Percentiles rank a stretch among this genome's conserved stretches.
These are phyloP conservation scores for Crepidotus variabilis DNA, from an alignment of 768 basidiomycete genomes.

Conservation along the genomic window DNA sequence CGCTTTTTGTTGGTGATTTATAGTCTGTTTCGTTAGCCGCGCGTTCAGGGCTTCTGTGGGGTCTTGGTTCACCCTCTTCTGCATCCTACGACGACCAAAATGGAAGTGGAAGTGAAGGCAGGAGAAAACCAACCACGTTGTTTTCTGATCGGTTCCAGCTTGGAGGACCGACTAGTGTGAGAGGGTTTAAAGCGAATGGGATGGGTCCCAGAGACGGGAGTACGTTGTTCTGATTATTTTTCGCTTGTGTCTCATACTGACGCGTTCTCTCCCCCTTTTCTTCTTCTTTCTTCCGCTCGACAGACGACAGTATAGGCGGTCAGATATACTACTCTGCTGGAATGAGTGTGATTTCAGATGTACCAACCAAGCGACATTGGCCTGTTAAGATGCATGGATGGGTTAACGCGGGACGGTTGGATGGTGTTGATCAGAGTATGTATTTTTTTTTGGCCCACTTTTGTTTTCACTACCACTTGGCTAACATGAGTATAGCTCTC, in stretches of 20 bases:
- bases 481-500: conserved; percentile 8
- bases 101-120: conserved; percentile 12
- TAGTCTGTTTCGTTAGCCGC: conserved; percentile 77
- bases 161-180: conserved; percentile 84
- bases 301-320: conserved; percentile 85
- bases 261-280: not conserved
- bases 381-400: conserved; percentile 79
- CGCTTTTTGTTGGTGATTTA: no score
- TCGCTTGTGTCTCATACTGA: not conserved
- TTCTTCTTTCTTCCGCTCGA: no score
- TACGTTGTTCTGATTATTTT: conserved; percentile 29
- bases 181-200: conserved; percentile 71
- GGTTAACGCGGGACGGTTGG: conserved; percentile 78
- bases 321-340: conserved; percentile 80
- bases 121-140: conserved; percentile 30
- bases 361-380: conserved; percentile 77
- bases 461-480: not conserved
- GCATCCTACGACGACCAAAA: not conserved
- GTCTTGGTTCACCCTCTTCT: conserved; percentile 39
- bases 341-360: conserved; percentile 66
- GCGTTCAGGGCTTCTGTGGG: conserved; percentile 67
- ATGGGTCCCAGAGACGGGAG: conserved; percentile 77
- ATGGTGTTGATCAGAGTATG: conserved; percentile 55
- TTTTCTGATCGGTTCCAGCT: conserved; percentile 90
- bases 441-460: not conserved